A percentile compares a stretch with the other conserved stretches of the same genome.
phyloP scores from a whole-genome alignment of 352 stramenopile species.

The Paralagenidium karlingii region DNA sequence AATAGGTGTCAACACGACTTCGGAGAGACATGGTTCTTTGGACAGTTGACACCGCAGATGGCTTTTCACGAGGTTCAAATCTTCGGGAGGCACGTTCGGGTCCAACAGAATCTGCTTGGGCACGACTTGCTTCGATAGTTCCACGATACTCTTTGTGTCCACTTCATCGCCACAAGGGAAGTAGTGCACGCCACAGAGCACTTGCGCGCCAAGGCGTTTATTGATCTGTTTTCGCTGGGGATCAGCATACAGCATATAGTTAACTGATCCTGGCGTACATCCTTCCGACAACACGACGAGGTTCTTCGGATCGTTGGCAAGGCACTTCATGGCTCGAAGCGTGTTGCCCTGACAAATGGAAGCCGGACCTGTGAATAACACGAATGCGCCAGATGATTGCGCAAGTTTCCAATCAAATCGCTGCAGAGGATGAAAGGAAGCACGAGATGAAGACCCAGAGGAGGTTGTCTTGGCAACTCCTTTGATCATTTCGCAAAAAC shows the following conservation, averaged over 20 bases:
- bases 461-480: too few relatives aligned
- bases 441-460: too few relatives aligned
- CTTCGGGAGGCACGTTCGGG: conserved; percentile 23
- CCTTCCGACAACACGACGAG: conserved; percentile 76
- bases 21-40: conserved; percentile 15
- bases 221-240: conserved; percentile 49
- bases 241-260: conserved; percentile 73
- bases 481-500: conserved; percentile 16
- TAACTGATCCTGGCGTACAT: conserved; percentile 65
- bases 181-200: conserved; percentile 73
- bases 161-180: conserved; percentile 77
- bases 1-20: conserved; percentile 17
- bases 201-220: conserved; percentile 51
- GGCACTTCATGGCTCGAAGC: conserved; percentile 37
- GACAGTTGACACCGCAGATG: conserved; percentile 43
- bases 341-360: conserved; percentile 67
- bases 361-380: conserved; percentile 68
- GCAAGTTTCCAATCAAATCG: conserved; percentile 65
- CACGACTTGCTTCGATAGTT: conserved; percentile 39
- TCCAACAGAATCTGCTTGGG: conserved; percentile 63
- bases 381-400: conserved; percentile 47
- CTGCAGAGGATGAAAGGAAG: conserved; percentile 1
- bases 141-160: conserved; percentile 73
- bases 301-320: conserved; percentile 62
- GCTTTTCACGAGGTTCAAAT: conserved; percentile 51